These are phyloP conservation scores for Ambrosiella cleistominuta DNA, from an alignment of 2,329 filamentous ascomycete species.

Conservation along the genomic window DNA sequence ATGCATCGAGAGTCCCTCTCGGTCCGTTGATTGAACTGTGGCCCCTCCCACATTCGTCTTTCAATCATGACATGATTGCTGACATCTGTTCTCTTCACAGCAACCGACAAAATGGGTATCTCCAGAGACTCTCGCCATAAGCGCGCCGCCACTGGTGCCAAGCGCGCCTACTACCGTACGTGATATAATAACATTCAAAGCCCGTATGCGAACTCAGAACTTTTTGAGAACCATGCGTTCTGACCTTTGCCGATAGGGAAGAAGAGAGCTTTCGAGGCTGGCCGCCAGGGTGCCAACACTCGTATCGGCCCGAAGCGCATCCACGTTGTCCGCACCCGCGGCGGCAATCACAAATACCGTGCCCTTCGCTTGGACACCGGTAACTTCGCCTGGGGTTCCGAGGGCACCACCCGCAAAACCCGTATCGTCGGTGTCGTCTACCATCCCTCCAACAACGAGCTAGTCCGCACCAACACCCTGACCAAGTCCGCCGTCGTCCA, in stretches of 20 bases:
- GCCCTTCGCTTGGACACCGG: constrained; percentile 94
- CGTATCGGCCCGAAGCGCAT: constrained; percentile 95
- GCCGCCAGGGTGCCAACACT: constrained; percentile 98
- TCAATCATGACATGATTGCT: constrained; percentile 6
- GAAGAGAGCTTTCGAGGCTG: constrained; percentile 98
- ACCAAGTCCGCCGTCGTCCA: constrained; percentile 98
- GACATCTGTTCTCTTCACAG: constrained; percentile 24
- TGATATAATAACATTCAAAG: constrained; percentile 41
- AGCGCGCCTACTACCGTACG: constrained; percentile 82
- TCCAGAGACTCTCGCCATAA: constrained; percentile 99
- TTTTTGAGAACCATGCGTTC: constrained; percentile 43
- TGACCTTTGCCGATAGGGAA: constrained; percentile 62
- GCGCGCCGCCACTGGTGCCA: constrained; percentile 97
- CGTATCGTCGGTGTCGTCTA: constrained; percentile 96
- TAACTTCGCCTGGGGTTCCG: constrained; percentile 99
- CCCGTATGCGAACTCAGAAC: constrained; percentile 36
- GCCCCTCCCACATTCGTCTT: neutral
- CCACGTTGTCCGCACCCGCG: constrained; percentile 90
- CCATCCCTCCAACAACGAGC: constrained; percentile 99
- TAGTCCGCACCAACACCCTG: constrained; percentile 99
- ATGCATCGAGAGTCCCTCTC: neutral
- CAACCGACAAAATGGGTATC: constrained; percentile 91
- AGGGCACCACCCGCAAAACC: constrained; percentile 96
- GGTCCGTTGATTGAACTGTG: neutral
- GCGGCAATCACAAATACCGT: constrained; percentile 99